Evolutionary conservation across 2,329 filamentous ascomycete genomes (phyloP).

Genomic region (Thielaviopsis populi): DNA sequence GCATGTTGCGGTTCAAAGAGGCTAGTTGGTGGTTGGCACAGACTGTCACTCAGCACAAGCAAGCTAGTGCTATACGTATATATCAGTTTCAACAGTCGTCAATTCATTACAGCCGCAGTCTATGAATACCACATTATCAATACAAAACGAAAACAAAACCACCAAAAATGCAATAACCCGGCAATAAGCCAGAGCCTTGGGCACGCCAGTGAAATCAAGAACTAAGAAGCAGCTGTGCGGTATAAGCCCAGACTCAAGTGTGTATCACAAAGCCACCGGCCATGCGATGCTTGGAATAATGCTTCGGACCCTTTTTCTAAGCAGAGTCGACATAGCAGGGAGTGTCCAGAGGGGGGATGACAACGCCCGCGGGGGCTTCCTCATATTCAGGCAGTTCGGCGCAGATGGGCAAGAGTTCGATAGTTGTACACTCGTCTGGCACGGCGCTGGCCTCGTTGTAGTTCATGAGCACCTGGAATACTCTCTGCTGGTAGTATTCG

Average conservation of each 20-base stretch:
- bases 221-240: not conserved
- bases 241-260: not conserved
- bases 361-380: not conserved
- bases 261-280: not conserved
- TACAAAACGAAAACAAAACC: not conserved
- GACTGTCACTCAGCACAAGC: no score
- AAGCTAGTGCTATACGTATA: not conserved
- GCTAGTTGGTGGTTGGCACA: no score
- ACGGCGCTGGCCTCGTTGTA: constrained; percentile 20
- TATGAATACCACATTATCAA: not conserved
- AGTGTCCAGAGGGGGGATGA: not conserved
- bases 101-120: not conserved
- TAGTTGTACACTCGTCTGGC: constrained; percentile 28
- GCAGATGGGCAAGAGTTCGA: constrained; percentile 32
- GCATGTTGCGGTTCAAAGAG: no score
- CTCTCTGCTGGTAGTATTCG: constrained; percentile 28
- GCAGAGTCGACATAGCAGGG: constrained; percentile 13
- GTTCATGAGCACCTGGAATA: constrained; percentile 20
- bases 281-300: not conserved
- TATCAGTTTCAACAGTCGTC: not conserved
- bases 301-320: constrained; percentile 9
- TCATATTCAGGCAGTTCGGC: constrained; percentile 23
- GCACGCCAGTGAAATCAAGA: not conserved
- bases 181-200: not conserved
- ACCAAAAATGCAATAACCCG: not conserved